These are phyloP conservation scores for Zopfia rhizophila DNA, from an alignment of 2,329 filamentous ascomycete genomes.

Conservation along the genomic window DNA sequence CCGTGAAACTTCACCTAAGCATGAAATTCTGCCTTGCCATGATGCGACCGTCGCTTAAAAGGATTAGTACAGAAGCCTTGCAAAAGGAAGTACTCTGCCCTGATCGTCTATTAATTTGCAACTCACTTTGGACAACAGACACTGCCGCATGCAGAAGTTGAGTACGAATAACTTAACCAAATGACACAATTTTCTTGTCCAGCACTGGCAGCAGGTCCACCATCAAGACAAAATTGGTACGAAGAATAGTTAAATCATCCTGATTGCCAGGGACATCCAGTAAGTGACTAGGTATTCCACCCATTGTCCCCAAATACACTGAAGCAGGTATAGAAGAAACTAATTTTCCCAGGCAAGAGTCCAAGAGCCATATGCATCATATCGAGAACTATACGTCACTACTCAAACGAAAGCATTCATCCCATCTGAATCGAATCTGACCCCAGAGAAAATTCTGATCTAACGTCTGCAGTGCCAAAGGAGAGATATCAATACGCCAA, in stretches of 20 bases:
- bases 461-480: conserved; percentile 15
- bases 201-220: conserved; percentile 15
- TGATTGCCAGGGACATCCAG: conserved; percentile 13
- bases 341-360: conserved; percentile 6
- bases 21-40: too few relatives aligned
- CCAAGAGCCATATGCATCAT: conserved; percentile 17
- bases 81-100: too few relatives aligned
- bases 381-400: conserved; percentile 9
- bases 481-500: too few relatives aligned
- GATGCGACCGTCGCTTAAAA: too few relatives aligned
- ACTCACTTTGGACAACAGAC: too few relatives aligned
- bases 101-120: too few relatives aligned
- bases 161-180: too few relatives aligned
- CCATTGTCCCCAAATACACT: not conserved
- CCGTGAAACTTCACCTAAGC: too few relatives aligned
- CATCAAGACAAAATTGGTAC: conserved; percentile 24
- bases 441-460: conserved; percentile 20
- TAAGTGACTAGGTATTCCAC: conserved; percentile 1
- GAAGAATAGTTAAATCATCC: conserved; percentile 22
- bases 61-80: too few relatives aligned
- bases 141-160: too few relatives aligned
- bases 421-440: conserved; percentile 4
- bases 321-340: too few relatives aligned
- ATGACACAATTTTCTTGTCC: conserved; percentile 22
- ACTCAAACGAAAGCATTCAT: conserved; percentile 15